Percentiles rank a stretch among this genome's conserved stretches.
Conservation (phyloP, 805 yeast species). For the Maudiozyma saulgeensis region DNA sequence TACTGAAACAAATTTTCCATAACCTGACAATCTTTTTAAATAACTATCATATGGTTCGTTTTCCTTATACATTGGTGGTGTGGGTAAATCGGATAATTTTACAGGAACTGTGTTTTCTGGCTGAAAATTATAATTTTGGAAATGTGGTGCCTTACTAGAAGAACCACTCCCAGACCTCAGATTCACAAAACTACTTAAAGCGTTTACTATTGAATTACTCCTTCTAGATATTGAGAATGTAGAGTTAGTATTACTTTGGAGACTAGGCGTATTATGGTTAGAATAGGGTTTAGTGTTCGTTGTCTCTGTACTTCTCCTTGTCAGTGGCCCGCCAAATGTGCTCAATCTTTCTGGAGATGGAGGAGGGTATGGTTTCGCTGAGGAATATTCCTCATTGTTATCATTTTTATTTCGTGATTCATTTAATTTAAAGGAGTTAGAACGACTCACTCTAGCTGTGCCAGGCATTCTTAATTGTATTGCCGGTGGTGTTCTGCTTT, state of each 20-base stretch:
- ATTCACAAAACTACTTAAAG: constrained; percentile 31
- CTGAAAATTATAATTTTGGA: constrained; percentile 1
- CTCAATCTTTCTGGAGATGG: constrained; percentile 1
- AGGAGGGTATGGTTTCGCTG: constrained; percentile 5
- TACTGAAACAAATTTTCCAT: constrained; percentile 26
- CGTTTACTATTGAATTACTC: constrained; percentile 32
- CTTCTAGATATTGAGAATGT: constrained; percentile 19
- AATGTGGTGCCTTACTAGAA: constrained; percentile 6
- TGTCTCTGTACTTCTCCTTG: constrained; percentile 1
- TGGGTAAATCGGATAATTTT: constrained; percentile 13
- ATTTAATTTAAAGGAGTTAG: not conserved
- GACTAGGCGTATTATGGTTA: not conserved
- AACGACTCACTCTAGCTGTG: not conserved
- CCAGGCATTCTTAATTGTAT: not conserved
- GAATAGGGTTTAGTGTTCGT: not conserved
- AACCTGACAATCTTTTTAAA: constrained; percentile 22
- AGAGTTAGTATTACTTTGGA: constrained; percentile 3
- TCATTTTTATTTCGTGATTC: not conserved
- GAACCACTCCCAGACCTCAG: constrained; percentile 22
- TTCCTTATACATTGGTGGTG: constrained; percentile 23
- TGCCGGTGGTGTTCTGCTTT: not conserved
- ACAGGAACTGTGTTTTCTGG: not conserved
- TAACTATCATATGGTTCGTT: constrained; percentile 25
- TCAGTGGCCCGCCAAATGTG: not conserved
- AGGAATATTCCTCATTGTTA: not conserved